These are phyloP conservation scores for Suhomyces pyralidae DNA, from an alignment of 805 yeast genomes.

Conservation along the genomic window DNA sequence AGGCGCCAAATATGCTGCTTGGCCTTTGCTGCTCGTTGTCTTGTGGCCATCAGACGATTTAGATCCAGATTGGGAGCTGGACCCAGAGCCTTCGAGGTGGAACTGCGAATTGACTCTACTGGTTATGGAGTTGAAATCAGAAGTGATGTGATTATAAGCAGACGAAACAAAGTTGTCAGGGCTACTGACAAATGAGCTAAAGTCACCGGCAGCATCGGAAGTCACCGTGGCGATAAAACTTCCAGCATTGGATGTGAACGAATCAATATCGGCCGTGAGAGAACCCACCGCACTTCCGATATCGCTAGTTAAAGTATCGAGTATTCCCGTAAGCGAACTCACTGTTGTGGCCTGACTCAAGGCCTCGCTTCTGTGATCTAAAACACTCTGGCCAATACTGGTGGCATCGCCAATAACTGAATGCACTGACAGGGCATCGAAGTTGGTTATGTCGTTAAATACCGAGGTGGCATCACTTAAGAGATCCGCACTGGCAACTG, in stretches of 20 bases:
- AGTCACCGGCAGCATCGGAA: background rate
- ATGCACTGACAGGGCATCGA: background rate
- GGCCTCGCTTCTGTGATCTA: background rate
- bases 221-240: background rate
- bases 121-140: constrained; percentile 3
- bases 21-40: constrained; percentile 2
- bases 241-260: background rate
- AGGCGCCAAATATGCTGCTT: constrained; percentile 6
- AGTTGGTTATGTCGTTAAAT: background rate
- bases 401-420: background rate
- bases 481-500: background rate
- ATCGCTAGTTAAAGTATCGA: background rate
- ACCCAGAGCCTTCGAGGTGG: background rate
- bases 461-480: background rate
- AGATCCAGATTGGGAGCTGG: background rate
- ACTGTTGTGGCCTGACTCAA: background rate
- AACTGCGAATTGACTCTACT: background rate
- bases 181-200: background rate
- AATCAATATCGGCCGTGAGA: background rate
- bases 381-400: background rate
- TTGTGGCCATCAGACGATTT: background rate
- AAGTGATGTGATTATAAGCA: background rate
- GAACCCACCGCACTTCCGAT: background rate
- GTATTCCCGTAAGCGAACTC: background rate
- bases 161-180: background rate